These are phyloP conservation scores for Monilinia laxa DNA, from an alignment of 2,329 filamentous ascomycete genomes.

Conservation along the genomic window DNA sequence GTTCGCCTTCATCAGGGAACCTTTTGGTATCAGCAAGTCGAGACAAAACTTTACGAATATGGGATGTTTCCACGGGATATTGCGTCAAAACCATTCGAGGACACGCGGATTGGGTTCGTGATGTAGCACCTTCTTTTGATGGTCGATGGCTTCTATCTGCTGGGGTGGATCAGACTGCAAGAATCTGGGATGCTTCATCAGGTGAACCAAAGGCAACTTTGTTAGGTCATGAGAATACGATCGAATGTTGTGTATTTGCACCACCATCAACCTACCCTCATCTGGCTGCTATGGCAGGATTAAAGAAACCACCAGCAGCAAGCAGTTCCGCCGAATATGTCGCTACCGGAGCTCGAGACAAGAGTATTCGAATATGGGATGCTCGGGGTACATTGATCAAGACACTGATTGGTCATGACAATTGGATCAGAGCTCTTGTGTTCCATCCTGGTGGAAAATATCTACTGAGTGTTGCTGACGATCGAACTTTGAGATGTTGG, in stretches of 20 bases:
- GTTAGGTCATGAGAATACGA: conserved; percentile 80
- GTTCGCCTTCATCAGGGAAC: conserved; percentile 76
- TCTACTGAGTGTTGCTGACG: conserved; percentile 79
- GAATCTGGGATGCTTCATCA: conserved; percentile 79
- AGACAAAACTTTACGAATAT: conserved; percentile 82
- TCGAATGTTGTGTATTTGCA: conserved; percentile 85
- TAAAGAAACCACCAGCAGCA: conserved; percentile 76
- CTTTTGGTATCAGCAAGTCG: conserved; percentile 82
- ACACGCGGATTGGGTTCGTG: conserved; percentile 88
- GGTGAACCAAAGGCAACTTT: conserved; percentile 76
- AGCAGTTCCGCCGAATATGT: conserved; percentile 81
- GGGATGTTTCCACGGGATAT: conserved; percentile 91
- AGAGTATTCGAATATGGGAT: conserved; percentile 89
- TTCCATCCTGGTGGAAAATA: conserved; percentile 95
- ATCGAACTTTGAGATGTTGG: conserved; percentile 93
- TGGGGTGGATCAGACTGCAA: conserved; percentile 76
- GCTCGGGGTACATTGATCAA: conserved; percentile 80
- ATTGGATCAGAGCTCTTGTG: conserved; percentile 83
- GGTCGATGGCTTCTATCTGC: conserved; percentile 80
- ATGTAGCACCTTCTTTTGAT: conserved; percentile 78
- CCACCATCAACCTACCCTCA: conserved; percentile 76
- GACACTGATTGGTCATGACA: conserved; percentile 84
- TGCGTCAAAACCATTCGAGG: conserved; percentile 87
- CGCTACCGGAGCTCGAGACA: conserved; percentile 86
- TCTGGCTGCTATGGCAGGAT: conserved; percentile 71